A percentile compares a stretch with the other conserved stretches of the same genome.
Conservation (phyloP, 1,284 basidiomycete genomes). For the Cryptococcus maquisensis region DNA sequence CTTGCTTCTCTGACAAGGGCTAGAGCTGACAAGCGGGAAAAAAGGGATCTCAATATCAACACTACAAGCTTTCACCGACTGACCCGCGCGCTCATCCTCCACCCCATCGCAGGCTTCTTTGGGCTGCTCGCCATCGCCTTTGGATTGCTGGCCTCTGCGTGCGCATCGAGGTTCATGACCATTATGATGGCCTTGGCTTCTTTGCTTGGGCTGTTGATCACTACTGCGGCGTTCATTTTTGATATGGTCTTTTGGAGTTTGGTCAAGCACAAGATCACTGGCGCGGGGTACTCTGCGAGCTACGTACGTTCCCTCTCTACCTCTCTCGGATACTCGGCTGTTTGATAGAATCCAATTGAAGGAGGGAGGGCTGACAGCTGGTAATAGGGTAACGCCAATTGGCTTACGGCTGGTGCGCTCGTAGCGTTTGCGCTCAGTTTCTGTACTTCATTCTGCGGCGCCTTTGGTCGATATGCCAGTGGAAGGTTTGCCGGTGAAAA, state of each 20-base stretch:
- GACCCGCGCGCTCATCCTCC: slow-evolving; percentile 66
- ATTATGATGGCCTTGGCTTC: slow-evolving; percentile 67
- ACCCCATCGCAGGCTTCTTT: slow-evolving; percentile 70
- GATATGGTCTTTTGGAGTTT: slow-evolving; percentile 76
- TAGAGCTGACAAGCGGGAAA: background rate
- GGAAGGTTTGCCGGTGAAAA: slow-evolving; percentile 48
- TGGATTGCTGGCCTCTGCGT: slow-evolving; percentile 60
- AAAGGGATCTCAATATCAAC: slow-evolving; percentile 48
- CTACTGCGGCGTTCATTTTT: slow-evolving; percentile 65
- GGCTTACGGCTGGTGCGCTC: slow-evolving; percentile 67
- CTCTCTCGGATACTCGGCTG: background rate
- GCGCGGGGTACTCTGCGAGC: slow-evolving; percentile 50
- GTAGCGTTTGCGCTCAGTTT: slow-evolving; percentile 62
- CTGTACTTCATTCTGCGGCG: slow-evolving; percentile 62
- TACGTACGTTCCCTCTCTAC: slow-evolving; percentile 49
- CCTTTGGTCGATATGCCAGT: slow-evolving; percentile 59
- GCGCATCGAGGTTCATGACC: slow-evolving; percentile 63
- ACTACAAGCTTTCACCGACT: slow-evolving; percentile 59
- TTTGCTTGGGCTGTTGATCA: slow-evolving; percentile 61
- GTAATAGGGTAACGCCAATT: slow-evolving; percentile 45
- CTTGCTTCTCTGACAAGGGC: background rate
- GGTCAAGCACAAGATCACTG: slow-evolving; percentile 58
- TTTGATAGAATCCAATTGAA: too few species aligned
- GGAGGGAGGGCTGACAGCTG: background rate
- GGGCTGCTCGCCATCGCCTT: slow-evolving; percentile 67